phyloP scores from a whole-genome alignment of 208 protist genomes.

The Acanthamoeba polyphaga region DNA sequence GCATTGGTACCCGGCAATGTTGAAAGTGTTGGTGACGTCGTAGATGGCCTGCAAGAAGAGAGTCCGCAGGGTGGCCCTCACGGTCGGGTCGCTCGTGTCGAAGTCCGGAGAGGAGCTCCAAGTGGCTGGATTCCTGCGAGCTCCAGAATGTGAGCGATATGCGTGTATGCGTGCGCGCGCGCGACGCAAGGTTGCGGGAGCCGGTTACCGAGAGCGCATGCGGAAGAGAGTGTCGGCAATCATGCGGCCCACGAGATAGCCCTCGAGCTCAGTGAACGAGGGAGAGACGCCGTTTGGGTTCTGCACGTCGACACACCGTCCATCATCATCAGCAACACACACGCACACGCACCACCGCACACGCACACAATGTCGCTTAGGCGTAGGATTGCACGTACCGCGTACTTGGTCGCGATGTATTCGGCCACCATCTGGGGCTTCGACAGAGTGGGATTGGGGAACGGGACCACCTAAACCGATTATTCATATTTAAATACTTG shows the following conservation, averaged over 20 bases:
- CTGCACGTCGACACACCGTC: not conserved
- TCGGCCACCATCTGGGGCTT: not conserved
- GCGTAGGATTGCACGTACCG: too few species aligned
- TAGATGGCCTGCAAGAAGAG: slow-evolving; percentile 14
- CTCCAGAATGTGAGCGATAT: not conserved
- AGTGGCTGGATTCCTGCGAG: not conserved
- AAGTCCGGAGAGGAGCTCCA: not conserved
- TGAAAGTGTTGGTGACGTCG: not conserved
- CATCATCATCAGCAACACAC: too few species aligned
- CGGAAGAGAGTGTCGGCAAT: not conserved
- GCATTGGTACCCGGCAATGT: slow-evolving; percentile 30
- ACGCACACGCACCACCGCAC: too few species aligned
- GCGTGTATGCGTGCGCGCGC: not conserved
- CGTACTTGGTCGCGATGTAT: not conserved
- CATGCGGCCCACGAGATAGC: slow-evolving; percentile 27
- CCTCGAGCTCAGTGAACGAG: slow-evolving; percentile 38
- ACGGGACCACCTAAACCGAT: slow-evolving; percentile 24
- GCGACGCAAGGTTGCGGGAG: not conserved
- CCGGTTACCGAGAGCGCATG: not conserved
- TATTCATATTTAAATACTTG: too few species aligned
- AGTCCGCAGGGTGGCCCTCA: not conserved
- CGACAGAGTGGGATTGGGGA: not conserved
- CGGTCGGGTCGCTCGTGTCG: not conserved
- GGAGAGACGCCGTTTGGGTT: not conserved
- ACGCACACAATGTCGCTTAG: too few species aligned